phyloP scores from a whole-genome alignment of 495 filamentous ascomycete species.

The Pyrenula aspistea region DNA sequence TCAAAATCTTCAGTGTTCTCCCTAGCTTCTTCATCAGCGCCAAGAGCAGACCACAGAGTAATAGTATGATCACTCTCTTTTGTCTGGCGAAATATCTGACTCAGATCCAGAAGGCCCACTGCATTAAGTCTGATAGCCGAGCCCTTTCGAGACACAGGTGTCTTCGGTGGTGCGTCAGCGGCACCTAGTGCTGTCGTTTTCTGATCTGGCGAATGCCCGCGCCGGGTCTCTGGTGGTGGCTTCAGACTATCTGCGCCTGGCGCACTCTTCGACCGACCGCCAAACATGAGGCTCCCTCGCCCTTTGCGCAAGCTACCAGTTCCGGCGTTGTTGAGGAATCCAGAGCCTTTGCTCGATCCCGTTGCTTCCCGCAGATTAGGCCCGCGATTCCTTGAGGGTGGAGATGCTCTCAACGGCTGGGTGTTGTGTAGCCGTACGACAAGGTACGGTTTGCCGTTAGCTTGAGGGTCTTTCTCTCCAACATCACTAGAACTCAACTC shows the following conservation, averaged over 20 bases:
- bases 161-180: constrained; percentile 31
- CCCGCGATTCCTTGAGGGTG: constrained; percentile 14
- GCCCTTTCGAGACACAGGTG: constrained; percentile 12
- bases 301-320: constrained; percentile 40
- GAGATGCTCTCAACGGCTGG: constrained; percentile 32
- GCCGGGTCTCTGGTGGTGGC: constrained; percentile 25
- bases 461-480: constrained; percentile 57
- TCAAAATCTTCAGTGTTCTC: constrained; percentile 57
- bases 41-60: constrained; percentile 63
- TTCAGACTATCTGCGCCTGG: constrained; percentile 17
- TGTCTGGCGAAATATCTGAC: constrained; percentile 61
- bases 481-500: constrained; percentile 74
- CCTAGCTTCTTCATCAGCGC: constrained; percentile 39
- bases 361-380: constrained; percentile 27
- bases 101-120: constrained; percentile 71
- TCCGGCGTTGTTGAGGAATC: constrained; percentile 16
- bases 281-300: constrained; percentile 79
- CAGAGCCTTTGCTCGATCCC: constrained; percentile 16
- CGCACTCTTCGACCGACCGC: constrained; percentile 18
- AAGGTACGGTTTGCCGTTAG: constrained; percentile 45
- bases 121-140: constrained; percentile 58
- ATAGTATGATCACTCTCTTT: constrained; percentile 67
- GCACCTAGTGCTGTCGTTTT: constrained; percentile 28
- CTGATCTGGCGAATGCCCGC: constrained; percentile 13
- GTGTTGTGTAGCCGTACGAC: constrained; percentile 68